Conservation (phyloP, 2,329 filamentous ascomycete species). For the Colletotrichum falcatum region DNA sequence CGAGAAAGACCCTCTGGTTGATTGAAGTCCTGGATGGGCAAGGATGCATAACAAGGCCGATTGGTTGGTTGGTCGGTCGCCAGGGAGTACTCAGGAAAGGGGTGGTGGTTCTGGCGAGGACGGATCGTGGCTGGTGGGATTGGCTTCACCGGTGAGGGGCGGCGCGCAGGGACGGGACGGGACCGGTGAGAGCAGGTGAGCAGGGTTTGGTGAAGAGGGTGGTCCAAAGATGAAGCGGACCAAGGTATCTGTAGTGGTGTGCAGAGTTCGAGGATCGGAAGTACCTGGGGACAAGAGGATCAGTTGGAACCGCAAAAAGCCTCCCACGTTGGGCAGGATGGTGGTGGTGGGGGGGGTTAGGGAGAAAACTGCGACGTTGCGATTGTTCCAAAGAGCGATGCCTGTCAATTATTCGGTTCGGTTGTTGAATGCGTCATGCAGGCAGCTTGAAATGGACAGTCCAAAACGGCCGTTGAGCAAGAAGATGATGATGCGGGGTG, state of each 20-base stretch:
- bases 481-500: constrained; percentile 11
- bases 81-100: constrained; percentile 19
- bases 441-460: constrained; percentile 13
- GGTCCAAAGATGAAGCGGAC: background rate
- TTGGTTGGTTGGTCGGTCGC: background rate
- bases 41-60: background rate
- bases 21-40: background rate
- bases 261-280: constrained; percentile 4
- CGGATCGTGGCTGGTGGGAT: constrained; percentile 29
- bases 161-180: constrained; percentile 35
- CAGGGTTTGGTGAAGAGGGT: constrained; percentile 2
- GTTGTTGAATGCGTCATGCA: constrained; percentile 9
- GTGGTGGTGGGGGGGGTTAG: background rate
- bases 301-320: constrained; percentile 23
- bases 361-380: constrained; percentile 38
- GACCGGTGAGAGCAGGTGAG: constrained; percentile 39
- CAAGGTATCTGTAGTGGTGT: background rate
- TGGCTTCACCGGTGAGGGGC: constrained; percentile 39
- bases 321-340: constrained; percentile 3
- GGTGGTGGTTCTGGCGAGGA: constrained; percentile 2
- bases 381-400: background rate
- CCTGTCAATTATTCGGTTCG: constrained; percentile 18
- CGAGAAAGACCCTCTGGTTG: constrained; percentile 11
- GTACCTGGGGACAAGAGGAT: background rate
- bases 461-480: constrained; percentile 17